Evolutionary conservation across 495 filamentous ascomycete species (phyloP), one percentile per base, ranked within the genome.

Genomic region (Penicillium robsamsonii): DNA sequence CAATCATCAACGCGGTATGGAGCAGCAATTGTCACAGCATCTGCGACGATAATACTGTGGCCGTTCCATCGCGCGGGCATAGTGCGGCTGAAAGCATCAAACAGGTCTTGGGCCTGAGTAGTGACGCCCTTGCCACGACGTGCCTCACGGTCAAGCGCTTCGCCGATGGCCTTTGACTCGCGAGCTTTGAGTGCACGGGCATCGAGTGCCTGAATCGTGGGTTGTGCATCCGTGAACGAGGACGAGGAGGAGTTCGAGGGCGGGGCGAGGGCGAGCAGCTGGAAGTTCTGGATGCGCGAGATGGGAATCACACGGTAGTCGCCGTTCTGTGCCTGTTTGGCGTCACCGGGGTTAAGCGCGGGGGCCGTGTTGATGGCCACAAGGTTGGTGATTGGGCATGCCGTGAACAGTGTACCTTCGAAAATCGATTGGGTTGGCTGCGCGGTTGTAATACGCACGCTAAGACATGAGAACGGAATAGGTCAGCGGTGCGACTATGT

Each of bases 331-430:
- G 67, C 56, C 53, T 73, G 65, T 48, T 77, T 73, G 10, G 66
- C 52, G 37, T 79, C 70, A 50, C 71, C 58, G 47, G 75, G 59
- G 20, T 60, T 56, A 10, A 63, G 44, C 18, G 71, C 57, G 44
- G 73, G 59, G 18, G 73, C 62, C 18, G 77, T 81, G 71, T 86
- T 80, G 60, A 89, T 76, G 11, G 83, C 80, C 53, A 90, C 73
- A 20, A 87, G 78, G 69, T 85, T 85, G 50, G 84, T 86, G 64
- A 84, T 75, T 33, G 85, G 82, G 65, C 81, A 84, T 50, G 81
- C 81, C n/a, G 87, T 85, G 67, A 83, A 88, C 46, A 90, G 76
- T 15, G 75, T 83, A 53, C 87, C 87, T 68, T 88, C 84, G 50
- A 83, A 69, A 30, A 73, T 83, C 50, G 72, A 65, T 35, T 64